These are phyloP conservation scores for Sporothrix brunneoviolacea DNA, from an alignment of 2,329 filamentous ascomycete species.

Conservation along the genomic window DNA sequence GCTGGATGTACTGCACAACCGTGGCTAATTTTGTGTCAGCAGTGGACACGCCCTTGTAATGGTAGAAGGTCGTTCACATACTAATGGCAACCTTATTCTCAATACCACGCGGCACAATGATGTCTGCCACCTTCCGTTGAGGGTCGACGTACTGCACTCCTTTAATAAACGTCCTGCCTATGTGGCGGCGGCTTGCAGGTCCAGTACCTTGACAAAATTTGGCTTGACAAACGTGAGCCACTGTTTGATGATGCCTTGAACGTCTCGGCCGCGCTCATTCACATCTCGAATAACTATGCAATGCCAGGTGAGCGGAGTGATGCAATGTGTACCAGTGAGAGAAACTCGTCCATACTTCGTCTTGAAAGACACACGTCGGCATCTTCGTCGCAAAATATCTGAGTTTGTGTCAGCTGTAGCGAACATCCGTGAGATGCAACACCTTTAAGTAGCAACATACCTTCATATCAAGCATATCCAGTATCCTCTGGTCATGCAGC, in stretches of 20 bases:
- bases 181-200: too few species aligned
- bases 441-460: constrained; percentile 41
- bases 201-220: constrained; percentile 83
- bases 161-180: too few species aligned
- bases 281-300: constrained; percentile 74
- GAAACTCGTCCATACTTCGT: constrained; percentile 53
- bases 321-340: constrained; percentile 8
- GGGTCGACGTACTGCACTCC: constrained; percentile 68
- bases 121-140: constrained; percentile 83
- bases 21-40: constrained; percentile 52
- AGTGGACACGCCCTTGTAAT: too few species aligned
- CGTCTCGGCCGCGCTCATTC: constrained; percentile 78
- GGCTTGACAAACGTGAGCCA: constrained; percentile 97
- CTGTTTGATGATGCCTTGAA: constrained; percentile 95
- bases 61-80: constrained; percentile 30
- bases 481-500: constrained; percentile 76
- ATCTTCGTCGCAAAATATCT: constrained; percentile 96
- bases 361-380: constrained; percentile 87
- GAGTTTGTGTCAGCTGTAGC: neutral
- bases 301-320: constrained; percentile 13
- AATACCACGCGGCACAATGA: constrained; percentile 90
- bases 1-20: constrained; percentile 89
- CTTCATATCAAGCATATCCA: constrained; percentile 86
- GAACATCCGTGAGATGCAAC: too few species aligned
- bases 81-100: constrained; percentile 89